Conservation (phyloP, 345 rosid genomes). For the Syzygium oleosum region DNA sequence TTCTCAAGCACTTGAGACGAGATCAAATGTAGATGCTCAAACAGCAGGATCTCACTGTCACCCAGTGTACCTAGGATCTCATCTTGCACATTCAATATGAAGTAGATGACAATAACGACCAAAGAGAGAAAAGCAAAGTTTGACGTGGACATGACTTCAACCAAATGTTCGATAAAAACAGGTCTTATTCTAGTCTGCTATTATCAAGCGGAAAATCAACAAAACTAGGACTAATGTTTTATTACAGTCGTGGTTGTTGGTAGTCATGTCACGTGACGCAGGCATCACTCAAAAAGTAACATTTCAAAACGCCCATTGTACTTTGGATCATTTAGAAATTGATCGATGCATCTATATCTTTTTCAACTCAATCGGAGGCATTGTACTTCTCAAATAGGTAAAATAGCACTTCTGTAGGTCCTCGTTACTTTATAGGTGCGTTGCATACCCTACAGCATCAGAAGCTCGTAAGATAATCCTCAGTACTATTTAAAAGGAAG, state of each 20-base stretch:
- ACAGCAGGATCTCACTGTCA: neutral
- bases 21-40: neutral
- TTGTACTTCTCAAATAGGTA: neutral
- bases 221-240: neutral
- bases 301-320: neutral
- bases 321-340: neutral
- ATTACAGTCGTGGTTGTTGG: neutral
- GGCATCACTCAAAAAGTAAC: neutral
- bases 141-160: neutral
- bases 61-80: neutral
- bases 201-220: neutral
- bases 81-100: neutral
- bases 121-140: neutral
- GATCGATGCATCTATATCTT: neutral
- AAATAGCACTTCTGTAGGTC: neutral
- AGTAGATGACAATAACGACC: neutral
- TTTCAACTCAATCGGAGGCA: neutral
- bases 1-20: neutral
- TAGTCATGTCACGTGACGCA: neutral
- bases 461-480: neutral
- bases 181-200: neutral
- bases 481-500: neutral
- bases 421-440: neutral
- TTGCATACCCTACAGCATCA: neutral
- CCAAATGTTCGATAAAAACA: neutral